Conservation (phyloP, 1,139 yeast genomes). For the Suhomyces atakaporum region DNA sequence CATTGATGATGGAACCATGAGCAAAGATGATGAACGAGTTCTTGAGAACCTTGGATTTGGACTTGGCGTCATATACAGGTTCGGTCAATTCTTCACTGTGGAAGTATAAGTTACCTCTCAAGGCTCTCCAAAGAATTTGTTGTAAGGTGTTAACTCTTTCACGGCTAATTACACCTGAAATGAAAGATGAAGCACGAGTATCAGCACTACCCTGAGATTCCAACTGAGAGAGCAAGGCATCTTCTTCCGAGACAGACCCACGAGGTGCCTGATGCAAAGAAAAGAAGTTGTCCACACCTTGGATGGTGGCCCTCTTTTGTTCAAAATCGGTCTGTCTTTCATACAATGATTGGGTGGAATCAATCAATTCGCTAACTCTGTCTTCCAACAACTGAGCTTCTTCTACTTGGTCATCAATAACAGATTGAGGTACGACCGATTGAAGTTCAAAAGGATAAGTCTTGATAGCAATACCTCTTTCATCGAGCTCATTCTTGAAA, state of each 20-base stretch:
- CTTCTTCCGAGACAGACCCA: conserved; percentile 17
- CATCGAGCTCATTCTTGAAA: conserved; percentile 51
- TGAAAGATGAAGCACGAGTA: conserved; percentile 43
- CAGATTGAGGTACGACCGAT: conserved; percentile 52
- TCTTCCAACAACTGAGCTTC: conserved; percentile 58
- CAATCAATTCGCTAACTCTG: conserved; percentile 42
- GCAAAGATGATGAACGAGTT: conserved; percentile 49
- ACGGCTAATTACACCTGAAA: conserved; percentile 82
- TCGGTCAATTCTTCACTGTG: conserved; percentile 68
- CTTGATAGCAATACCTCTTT: conserved; percentile 46
- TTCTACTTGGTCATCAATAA: conserved; percentile 74
- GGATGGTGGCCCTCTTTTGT: conserved; percentile 45
- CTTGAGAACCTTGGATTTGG: conserved; percentile 34
- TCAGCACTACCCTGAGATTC: conserved; percentile 28
- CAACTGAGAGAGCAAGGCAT: conserved; percentile 28
- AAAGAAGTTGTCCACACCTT: conserved; percentile 70
- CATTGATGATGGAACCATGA: conserved; percentile 44
- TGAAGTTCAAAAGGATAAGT: conserved; percentile 49
- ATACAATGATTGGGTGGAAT: conserved; percentile 37
- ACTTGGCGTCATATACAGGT: conserved; percentile 45
- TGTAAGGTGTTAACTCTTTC: conserved; percentile 71
- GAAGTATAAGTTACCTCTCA: conserved; percentile 86
- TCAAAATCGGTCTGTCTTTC: conserved; percentile 40
- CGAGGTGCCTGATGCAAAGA: conserved; percentile 29
- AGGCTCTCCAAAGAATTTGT: conserved; percentile 87